phyloP scores from a whole-genome alignment of 768 basidiomycete genomes.

The Russula compacta region DNA sequence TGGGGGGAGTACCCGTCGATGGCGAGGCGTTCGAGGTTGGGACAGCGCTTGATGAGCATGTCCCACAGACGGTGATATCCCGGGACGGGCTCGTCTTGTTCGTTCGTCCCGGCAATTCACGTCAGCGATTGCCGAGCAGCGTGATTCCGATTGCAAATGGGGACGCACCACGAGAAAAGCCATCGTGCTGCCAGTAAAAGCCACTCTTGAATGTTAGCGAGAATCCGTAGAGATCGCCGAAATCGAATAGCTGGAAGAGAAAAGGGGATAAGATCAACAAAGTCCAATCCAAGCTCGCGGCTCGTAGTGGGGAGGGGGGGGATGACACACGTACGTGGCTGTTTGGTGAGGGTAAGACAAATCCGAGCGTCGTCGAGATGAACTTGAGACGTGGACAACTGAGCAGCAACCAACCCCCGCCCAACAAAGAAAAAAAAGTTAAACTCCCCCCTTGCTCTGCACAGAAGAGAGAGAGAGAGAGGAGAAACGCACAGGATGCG shows the following conservation, averaged over 20 bases:
- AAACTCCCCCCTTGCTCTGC: no score
- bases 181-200: slow-evolving; percentile 54
- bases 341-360: slow-evolving; percentile 43
- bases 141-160: neutral
- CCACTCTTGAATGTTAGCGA: slow-evolving; percentile 48
- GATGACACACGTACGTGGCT: slow-evolving; percentile 48
- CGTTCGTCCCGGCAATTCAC: neutral
- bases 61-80: slow-evolving; percentile 51
- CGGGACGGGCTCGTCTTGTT: slow-evolving; percentile 37
- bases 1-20: slow-evolving; percentile 46
- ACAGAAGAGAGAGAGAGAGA: no score
- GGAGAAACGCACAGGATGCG: slow-evolving; percentile 45
- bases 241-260: slow-evolving; percentile 57
- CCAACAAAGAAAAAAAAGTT: neutral
- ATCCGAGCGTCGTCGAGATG: slow-evolving; percentile 54
- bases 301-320: neutral
- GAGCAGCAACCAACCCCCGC: neutral
- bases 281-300: no score
- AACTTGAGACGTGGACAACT: slow-evolving; percentile 62
- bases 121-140: neutral
- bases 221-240: slow-evolving; percentile 53
- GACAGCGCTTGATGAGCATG: slow-evolving; percentile 59
- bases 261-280: neutral
- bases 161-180: slow-evolving; percentile 45
- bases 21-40: slow-evolving; percentile 54